Evolutionary conservation across 495 filamentous ascomycete species (phyloP).

Genomic region (Xeromyces bisporus): DNA sequence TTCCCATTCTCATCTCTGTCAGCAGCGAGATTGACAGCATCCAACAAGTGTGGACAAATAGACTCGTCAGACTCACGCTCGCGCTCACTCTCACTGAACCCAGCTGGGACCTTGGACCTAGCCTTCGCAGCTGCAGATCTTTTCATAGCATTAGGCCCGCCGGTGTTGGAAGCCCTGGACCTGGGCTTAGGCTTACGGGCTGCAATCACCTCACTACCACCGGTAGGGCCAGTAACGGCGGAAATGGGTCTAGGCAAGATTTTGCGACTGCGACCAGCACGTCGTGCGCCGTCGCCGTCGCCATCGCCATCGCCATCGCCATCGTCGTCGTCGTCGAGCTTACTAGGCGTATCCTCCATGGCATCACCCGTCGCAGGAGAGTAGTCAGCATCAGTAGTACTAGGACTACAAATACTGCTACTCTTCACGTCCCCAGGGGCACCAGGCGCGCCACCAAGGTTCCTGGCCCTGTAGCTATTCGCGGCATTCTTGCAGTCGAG

Average conservation of each 20-base stretch:
- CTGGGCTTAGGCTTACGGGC: neutral
- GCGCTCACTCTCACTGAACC: too few species aligned
- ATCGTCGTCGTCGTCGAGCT: neutral
- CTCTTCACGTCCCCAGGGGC: neutral
- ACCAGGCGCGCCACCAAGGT: neutral
- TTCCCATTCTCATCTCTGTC: too few species aligned
- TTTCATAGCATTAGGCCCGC: too few species aligned
- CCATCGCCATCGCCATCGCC: too few species aligned
- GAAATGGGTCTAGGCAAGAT: neutral
- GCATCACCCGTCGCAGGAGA: neutral
- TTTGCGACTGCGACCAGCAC: slow-evolving; percentile 1
- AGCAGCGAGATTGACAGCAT: too few species aligned
- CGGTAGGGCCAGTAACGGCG: neutral
- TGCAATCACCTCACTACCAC: neutral
- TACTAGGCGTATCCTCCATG: neutral
- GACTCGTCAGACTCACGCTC: too few species aligned
- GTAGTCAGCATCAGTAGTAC: too few species aligned
- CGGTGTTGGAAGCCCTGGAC: too few species aligned
- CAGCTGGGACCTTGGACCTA: too few species aligned
- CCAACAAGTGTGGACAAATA: too few species aligned
- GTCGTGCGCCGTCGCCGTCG: too few species aligned
- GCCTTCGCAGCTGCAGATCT: too few species aligned
- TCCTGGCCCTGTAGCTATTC: slow-evolving; percentile 1
- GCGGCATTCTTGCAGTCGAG: slow-evolving; percentile 5
- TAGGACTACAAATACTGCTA: neutral